These are phyloP conservation scores for Coemansia sp. DNA, from an alignment of 192 early-diverging fungal species.

Conservation along the genomic window DNA sequence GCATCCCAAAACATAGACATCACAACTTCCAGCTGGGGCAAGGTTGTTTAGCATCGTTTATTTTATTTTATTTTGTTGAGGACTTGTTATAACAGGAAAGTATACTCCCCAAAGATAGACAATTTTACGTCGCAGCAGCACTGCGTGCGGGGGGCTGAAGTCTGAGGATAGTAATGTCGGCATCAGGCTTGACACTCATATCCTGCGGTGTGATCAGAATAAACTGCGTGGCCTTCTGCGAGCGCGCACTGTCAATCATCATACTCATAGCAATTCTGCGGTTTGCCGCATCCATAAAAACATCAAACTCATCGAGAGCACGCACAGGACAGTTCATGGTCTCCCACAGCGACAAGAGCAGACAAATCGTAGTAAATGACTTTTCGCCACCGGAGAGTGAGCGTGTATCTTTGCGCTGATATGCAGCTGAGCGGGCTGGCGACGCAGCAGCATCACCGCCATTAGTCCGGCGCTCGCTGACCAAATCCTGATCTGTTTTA, in stretches of 20 bases:
- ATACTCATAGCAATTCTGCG: slow-evolving; percentile 80
- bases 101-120: neutral
- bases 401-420: slow-evolving; percentile 75
- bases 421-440: slow-evolving; percentile 6
- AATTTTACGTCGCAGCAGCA: neutral
- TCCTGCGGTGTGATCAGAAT: slow-evolving; percentile 96
- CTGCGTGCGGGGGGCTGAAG: slow-evolving; percentile 57
- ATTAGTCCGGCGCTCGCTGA: slow-evolving; percentile 17
- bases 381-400: slow-evolving; percentile 98
- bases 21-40: too few species aligned
- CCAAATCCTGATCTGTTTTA: slow-evolving; percentile 50
- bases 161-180: slow-evolving; percentile 53
- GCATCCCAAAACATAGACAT: neutral
- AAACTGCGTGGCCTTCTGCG: slow-evolving; percentile 75
- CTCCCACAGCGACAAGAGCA: slow-evolving; percentile 92
- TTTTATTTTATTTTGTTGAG: neutral
- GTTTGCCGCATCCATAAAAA: slow-evolving; percentile 99
- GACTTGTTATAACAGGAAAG: neutral
- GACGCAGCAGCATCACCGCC: slow-evolving; percentile 8
- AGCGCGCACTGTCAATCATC: slow-evolving; percentile 82
- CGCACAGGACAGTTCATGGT: slow-evolving; percentile 86
- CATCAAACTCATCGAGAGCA: slow-evolving; percentile 98
- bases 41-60: neutral
- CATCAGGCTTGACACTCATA: slow-evolving; percentile 62
- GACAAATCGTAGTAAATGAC: slow-evolving; percentile 90